Base-by-base conservation (phyloP, 768 basidiomycete species). In the Panus rudis region DNA sequence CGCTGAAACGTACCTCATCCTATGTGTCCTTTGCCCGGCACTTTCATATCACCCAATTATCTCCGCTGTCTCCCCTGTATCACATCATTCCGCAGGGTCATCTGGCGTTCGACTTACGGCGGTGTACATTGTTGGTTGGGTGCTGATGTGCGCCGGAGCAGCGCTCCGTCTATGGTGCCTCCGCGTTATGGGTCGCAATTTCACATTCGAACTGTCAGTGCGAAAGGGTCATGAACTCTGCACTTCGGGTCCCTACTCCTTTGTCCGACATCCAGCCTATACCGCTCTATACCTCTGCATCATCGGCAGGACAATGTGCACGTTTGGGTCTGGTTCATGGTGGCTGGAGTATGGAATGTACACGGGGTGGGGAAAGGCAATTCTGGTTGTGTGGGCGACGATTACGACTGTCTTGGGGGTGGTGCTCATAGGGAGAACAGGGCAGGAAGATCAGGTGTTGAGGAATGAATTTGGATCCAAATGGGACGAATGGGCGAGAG, bases 261-360 rank as follows among this genome's bases (percentile, higher is more conserved):
- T 46, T 30, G 51, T 57, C 19, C 53, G 55, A 8, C 54, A 57
- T 39, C 55, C 51, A 11, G 39, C 38, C 37, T 57, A 57, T 31
- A 44, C 49, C 8, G 55, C 37, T 16, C 21, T 13, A 10, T 2
- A 40, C 1, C 22, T 52, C 6, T 16, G 38, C 28, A 28, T 47
- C 2, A 7, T 38, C n/a, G 55, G 55, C 21, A 12, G 33, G 11
- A n/a, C 23, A 4, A 14, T 50, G 31, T 17, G 31, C 12, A 33
- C 22, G 4, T 19, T 46, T 16, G 37, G 44, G 12, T 41, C 35
- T 10, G 51, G 51, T 12, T 35, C 45, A 11, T 37, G 19, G 19
- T 42, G 17, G 40, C 19, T 20, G 17, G 49, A 47, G 22, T 38
- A 10, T 11, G 45, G 45, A 11, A 3, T 46, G 21, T 41, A 32